phyloP scores from a whole-genome alignment of 2,329 filamentous ascomycete genomes.

The Ascochyta lentis region DNA sequence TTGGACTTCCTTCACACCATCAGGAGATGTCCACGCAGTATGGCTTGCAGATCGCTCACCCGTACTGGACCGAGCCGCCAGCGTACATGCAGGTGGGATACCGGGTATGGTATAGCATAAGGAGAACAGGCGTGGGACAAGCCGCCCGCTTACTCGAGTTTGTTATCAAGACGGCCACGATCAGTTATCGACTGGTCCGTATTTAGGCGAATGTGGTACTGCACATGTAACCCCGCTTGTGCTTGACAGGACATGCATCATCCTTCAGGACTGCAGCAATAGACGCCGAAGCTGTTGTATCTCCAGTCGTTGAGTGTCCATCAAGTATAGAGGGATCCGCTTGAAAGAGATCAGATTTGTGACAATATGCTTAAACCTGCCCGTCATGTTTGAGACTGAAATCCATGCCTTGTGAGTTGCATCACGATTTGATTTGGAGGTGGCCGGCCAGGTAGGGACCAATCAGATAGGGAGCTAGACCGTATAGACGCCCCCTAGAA shows the following conservation, averaged over 20 bases:
- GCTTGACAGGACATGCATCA: slow-evolving; percentile 10
- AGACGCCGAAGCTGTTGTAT: background rate
- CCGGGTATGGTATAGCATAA: background rate
- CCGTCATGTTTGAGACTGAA: background rate
- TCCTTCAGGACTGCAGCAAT: background rate
- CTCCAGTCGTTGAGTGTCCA: background rate
- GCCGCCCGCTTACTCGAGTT: slow-evolving; percentile 6
- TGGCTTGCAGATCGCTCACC: slow-evolving; percentile 14
- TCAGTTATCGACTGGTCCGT: slow-evolving; percentile 2
- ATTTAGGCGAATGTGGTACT: slow-evolving; percentile 7
- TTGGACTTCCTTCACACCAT: slow-evolving; percentile 4
- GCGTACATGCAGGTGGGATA: background rate
- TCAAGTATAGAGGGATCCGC: background rate
- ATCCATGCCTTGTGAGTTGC: background rate
- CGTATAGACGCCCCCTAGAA: background rate
- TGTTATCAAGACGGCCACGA: slow-evolving; percentile 9
- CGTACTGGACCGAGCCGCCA: slow-evolving; percentile 13
- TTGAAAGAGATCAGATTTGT: background rate
- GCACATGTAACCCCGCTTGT: slow-evolving; percentile 20
- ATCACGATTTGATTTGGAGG: background rate
- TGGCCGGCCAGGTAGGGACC: background rate
- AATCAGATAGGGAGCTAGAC: background rate
- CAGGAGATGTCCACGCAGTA: slow-evolving; percentile 3
- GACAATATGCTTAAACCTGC: background rate
- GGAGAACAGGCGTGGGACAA: slow-evolving; percentile 9